Base-by-base conservation (phyloP, 169 alveolate genomes). In the Eimeria acervulina region DNA sequence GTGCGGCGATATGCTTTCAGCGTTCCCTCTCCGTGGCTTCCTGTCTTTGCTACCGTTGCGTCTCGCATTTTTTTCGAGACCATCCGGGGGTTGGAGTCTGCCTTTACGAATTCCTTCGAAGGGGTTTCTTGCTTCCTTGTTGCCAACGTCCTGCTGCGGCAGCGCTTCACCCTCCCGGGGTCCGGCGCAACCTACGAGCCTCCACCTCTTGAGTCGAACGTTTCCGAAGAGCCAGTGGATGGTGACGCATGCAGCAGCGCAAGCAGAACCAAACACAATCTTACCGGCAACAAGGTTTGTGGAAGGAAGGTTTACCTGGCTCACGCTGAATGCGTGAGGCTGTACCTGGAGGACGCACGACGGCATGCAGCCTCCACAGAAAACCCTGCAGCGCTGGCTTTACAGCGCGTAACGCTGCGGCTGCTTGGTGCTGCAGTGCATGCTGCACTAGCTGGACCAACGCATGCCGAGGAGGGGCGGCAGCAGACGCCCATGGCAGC, bases 111-210 rank as follows among this genome's bases (percentile, higher is more conserved):
- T 36, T 31, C 55, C 52, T 84, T 84, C 13, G 93, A 84, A 40
- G 93, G 93, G 10, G 36, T 55, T 13, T 84, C 93, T 26, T 84
- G 93, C 78, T 84, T 84, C 21, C 93, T 84, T 26, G 66, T 84
- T 59, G 93, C 80, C 51, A 84, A 84, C 36, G 76, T 84, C 51
- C 93, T 84, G 3, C 28, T 84, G n/a, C 23, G 93, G 36, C 78
- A 84, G 80, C 78, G 42, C 8, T 84, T 55, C 59, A 59, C 80
- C 7, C 61, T 84, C 13, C 93, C 93, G 26, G 55, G 51, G 2
- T 84, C 93, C 7, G 93, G 93, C 59, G 78, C 74, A 84, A 36
- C 93, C 36, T 84, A 84, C 93, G 93, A 84, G 78, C 93, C 93
- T 4, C 93, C 80, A 23, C 74, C 33, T 4, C 68, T 84, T n/a